Base-by-base conservation (phyloP, 371 early-diverging fungal species). In the Mortierella sp. region DNA sequence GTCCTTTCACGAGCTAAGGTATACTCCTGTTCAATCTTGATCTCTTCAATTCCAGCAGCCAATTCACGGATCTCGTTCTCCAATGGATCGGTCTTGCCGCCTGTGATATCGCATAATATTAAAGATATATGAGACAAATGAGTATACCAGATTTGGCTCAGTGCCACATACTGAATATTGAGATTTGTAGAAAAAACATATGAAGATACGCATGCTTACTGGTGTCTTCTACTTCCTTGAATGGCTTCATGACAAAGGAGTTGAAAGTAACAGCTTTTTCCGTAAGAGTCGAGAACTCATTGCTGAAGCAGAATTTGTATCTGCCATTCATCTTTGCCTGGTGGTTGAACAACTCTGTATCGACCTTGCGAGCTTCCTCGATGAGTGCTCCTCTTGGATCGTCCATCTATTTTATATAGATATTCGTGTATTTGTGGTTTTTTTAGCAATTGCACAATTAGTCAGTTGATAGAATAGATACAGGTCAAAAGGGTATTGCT, bases 301-400 rank as follows among this genome's bases (percentile, higher is more conserved):
- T 95, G 70, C 86, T 87, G 84, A 95, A 94, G 84, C 95, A 95
- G 82, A 92, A 95, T n/a, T 86, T 85, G 70, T 92, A 88, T 75
- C 75, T 84, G 36, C 95, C 94, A 36, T 74, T 84, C 15, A 38
- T 15, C 24, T 87, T 83, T 11, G 93, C 93, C 28, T 79, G 84
- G 36, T 93, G 76, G 33, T 85, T 84, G 71, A 86, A 90, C 6
- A 87, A 85, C 7, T 86, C 89, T 38, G 88, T 85, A 7, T 90
- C 84, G 48, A 89, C 76, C 48, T 84, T 83, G 48, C 81, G 69
- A 33, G 74, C 85, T 36, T 83, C 84, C 70, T 88, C 86, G n/a
- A 94, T 72, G 9, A 90, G 65, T 13, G 69, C 75, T 32, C 83
- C 86, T 28, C 71, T 73, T 9, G 93, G 92, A 58, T 89, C 87